Base-by-base conservation (phyloP, 1,284 basidiomycete species). In the Erythrobasidium hasegawianum region DNA sequence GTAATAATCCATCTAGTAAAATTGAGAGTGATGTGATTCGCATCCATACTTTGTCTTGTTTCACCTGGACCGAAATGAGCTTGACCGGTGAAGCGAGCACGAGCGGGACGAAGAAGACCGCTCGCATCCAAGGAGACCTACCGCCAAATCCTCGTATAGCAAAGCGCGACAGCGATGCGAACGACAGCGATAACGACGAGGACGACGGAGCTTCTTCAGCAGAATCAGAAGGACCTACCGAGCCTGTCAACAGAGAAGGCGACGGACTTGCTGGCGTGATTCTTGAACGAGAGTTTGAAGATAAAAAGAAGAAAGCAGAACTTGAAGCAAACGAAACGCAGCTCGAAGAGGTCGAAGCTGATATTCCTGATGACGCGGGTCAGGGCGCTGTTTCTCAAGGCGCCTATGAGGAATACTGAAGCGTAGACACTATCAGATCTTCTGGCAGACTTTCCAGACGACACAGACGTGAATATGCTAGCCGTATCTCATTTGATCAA, bases 381-480 rank as follows among this genome's bases (percentile, higher is more conserved):
- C 14, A 47, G 43, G 22, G 33, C 14, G 8, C n/a, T 5, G 45
- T 47, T 16, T 24, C 4, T 47, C n/a, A 8, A 53, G 45, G 14
- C 40, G 40, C 24, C 22, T 14, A 22, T 40, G 61, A 13, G 53
- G 24, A 41, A 56, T 49, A 53, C 61, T 57, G 53, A 53, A 47
- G 22, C 27, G 54, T n/a, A n/a, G n/a, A 3, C 52, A 13, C 50
- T 16, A 16, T 5, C 40, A 65, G 62, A 71, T 38, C 57, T 84
- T 52, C 77, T 85, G 14, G 80, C 78, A 41, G 80, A 81, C 53
- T 78, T 82, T 58, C 82, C 83, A 1, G 83, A 83, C 68, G 83
- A 85, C 67, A 83, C 87, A 1, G 85, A 90, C 75, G 89, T 88
- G 72, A 62, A 78, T 47, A 39, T 33, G 20, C 16, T 11, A 16